Evolutionary conservation across 2,329 filamentous ascomycete species (phyloP), one percentile per base, ranked within the genome.

Genomic region (Trichoderma guizhouense): DNA sequence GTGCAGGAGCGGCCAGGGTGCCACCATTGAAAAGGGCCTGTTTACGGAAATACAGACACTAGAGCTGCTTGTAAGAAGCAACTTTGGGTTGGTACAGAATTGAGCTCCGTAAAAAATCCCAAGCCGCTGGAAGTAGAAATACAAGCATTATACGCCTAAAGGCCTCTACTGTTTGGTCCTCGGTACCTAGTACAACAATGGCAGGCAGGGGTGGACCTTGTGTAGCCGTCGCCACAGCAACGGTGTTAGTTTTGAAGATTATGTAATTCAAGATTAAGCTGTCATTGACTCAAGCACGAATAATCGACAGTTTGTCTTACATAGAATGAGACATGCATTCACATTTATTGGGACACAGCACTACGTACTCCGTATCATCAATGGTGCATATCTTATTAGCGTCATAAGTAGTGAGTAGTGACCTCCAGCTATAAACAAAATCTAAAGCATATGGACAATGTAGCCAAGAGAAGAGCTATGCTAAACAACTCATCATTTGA

Each of bases 201-300:
- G 26, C 26, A 28, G n/a, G 14, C 65, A 69, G 58, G 63, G 53
- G 36, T 47, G 55, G 28, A 43, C 28, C 12, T 28, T 36, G 9
- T 18, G 18, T 7, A 15, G 28, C 7, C 18, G 71, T 72, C 53
- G 26, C 67, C 47, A 72, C 67, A 51, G 71, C 71, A 72, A 72
- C 71, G 9, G 24, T 12, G 43, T 11, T 8, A 21, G 43, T 2
- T n/a, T 47, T 51, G 9, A n/a, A 5, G 26, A 30, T 64, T 64
- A 32, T n/a, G 24, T 57, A 5, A 57, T 57, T 30, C 53, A 30
- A 57, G 14, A 57, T 53, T 1, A 2, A 57, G 24, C 53, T 18
- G 51, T 26, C 24, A 55, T 24, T 7, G 5, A 36, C 4, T 14
- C 26, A 14, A 8, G 14, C 21, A 28, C 18, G n/a, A 51, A 18